These are phyloP conservation scores for Bryoerythrophyllum caledonicum DNA, from an alignment of 225 moss, liverwort and hornwort genomes.

Conservation along the genomic window DNA sequence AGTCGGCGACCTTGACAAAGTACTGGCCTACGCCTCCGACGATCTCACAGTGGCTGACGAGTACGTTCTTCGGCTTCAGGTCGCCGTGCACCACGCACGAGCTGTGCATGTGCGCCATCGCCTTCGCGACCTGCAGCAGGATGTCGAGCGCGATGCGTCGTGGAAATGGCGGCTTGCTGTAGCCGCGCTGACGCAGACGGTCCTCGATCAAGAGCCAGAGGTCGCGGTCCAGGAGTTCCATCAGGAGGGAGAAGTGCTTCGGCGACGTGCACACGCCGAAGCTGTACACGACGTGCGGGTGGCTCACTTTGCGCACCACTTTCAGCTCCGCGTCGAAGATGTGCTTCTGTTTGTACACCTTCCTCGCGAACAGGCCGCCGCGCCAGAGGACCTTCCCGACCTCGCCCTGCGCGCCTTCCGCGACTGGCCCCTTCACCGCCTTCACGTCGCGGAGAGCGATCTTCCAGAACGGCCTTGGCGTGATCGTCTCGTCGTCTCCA, in stretches of 20 bases:
- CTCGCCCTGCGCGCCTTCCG: not conserved
- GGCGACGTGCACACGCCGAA: not conserved
- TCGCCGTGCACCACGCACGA: constrained; percentile 34
- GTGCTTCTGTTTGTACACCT: not conserved
- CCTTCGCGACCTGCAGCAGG: constrained; percentile 34
- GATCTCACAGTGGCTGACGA: constrained; percentile 27
- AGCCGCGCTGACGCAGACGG: not conserved
- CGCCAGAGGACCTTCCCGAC: constrained; percentile 23
- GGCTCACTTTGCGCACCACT: constrained; percentile 8
- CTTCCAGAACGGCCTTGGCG: constrained; percentile 22
- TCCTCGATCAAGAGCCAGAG: constrained; percentile 6
- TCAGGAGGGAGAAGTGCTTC: constrained; percentile 11
- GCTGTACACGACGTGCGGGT: constrained; percentile 19
- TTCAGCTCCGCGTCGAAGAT: constrained; percentile 14
- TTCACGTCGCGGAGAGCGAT: constrained; percentile 17
- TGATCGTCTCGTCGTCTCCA: not conserved
- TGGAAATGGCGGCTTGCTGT: not conserved
- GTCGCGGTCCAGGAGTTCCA: constrained; percentile 16
- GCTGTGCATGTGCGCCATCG: constrained; percentile 25
- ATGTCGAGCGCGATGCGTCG: constrained; percentile 14
- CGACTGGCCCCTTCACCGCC: not conserved
- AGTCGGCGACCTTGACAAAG: constrained; percentile 39
- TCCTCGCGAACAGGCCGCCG: constrained; percentile 27
- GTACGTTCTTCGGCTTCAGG: constrained; percentile 27
- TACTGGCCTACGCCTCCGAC: constrained; percentile 17